These are phyloP conservation scores for Plasmodium blacklocki DNA, from an alignment of 169 alveolate genomes.

Conservation along the genomic window DNA sequence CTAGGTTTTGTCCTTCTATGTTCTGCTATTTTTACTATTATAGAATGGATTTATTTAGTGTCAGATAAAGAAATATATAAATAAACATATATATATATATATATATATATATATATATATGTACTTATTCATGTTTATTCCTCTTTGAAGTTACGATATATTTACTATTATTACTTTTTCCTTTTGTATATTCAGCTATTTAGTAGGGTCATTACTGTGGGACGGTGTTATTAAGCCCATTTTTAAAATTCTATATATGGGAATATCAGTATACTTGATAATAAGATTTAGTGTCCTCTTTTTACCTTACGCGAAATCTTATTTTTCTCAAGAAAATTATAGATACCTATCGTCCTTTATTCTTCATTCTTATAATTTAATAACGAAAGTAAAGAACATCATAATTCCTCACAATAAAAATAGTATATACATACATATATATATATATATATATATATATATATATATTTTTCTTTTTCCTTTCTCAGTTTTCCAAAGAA, in stretches of 20 bases:
- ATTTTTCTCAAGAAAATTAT: conserved; percentile 55
- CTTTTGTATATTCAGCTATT: conserved; percentile 39
- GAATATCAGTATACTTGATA: conserved; percentile 39
- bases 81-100: neutral
- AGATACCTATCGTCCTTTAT: conserved; percentile 28
- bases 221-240: conserved; percentile 67
- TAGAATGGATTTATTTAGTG: conserved; percentile 73
- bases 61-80: conserved; percentile 6
- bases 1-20: conserved; percentile 58
- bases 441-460: conserved; percentile 1
- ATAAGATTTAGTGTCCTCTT: conserved; percentile 38
- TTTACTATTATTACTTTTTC: neutral
- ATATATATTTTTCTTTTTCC: neutral
- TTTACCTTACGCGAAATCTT: conserved; percentile 71
- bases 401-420: neutral
- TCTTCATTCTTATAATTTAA: conserved; percentile 40
- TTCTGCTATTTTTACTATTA: conserved; percentile 73
- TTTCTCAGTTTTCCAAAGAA: conserved; percentile 35
- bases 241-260: conserved; percentile 54
- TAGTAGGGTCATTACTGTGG: conserved; percentile 44
- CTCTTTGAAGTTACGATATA: neutral
- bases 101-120: neutral
- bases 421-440: no score
- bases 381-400: conserved; percentile 35
- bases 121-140: neutral